Percentiles rank a stretch among this genome's conserved stretches.
Conservation (phyloP, 2,329 filamentous ascomycete genomes). For the Cladosporium sp. region DNA sequence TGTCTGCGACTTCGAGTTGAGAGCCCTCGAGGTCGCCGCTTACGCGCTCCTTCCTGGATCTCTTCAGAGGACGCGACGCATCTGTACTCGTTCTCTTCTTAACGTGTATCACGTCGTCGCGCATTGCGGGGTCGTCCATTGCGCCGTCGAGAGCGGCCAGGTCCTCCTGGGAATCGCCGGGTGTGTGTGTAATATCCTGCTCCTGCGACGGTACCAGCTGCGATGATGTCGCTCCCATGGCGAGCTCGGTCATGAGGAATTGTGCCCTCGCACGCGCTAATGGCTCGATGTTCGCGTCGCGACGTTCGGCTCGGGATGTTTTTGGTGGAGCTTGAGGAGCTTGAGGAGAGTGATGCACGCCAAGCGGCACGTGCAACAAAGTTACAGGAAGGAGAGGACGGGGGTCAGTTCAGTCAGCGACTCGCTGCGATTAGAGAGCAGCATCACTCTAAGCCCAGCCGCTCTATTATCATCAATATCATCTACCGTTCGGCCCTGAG, state of each 20-base stretch:
- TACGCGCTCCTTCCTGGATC: slow-evolving; percentile 14
- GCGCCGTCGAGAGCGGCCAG: not conserved
- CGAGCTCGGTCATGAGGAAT: not conserved
- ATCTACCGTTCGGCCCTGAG: not conserved
- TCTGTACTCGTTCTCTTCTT: slow-evolving; percentile 7
- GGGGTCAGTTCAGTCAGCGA: not conserved
- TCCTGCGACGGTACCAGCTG: slow-evolving; percentile 9
- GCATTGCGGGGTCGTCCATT: not conserved
- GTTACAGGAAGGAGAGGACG: not conserved
- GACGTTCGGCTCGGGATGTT: not conserved
- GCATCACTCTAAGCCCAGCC: not conserved
- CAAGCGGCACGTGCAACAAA: slow-evolving; percentile 3
- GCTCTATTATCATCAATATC: not conserved
- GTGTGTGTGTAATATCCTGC: not conserved
- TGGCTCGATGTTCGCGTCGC: slow-evolving; percentile 9
- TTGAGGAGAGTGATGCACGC: slow-evolving; percentile 7
- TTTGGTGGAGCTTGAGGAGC: slow-evolving; percentile 11
- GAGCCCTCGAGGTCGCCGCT: not conserved
- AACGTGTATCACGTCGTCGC: not conserved
- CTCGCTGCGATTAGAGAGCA: not conserved
- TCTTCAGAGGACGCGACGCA: not conserved
- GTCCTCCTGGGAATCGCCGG: not conserved
- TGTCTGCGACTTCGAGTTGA: not conserved
- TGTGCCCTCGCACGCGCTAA: not conserved
- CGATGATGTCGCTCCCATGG: slow-evolving; percentile 20